Evolutionary conservation across 1,284 basidiomycete genomes (phyloP), one percentile per base, ranked within the genome.

Genomic region (Boletus smithii): DNA sequence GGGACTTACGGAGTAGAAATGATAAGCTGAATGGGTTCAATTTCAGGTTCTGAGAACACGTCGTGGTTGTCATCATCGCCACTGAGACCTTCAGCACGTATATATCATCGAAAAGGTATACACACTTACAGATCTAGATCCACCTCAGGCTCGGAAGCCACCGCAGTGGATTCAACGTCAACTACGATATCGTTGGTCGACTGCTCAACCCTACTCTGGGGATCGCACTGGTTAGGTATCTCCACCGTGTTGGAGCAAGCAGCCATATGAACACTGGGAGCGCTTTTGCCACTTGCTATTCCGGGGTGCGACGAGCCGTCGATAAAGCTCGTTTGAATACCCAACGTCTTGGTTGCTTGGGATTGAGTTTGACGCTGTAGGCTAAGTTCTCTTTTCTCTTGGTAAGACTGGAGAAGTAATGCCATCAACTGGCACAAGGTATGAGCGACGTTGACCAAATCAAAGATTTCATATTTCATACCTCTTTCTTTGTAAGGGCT

Each of bases 401-500:
- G 50, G 17, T 65, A 63, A 34, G 53, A 51, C 39, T 59, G 62
- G 17, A 66, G 49, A 30, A 65, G 48, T 14, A 61, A 41, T 31
- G 44, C 49, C 58, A 63, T 65, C 43, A 65, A 42, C 60, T 66
- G 24, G 7, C 30, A 41, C 9, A 10, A 34, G 20, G 34, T 13
- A 23, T 61, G 18, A 61, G 40, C 8, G 7, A 53, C 36, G 16
- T 31, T 14, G n/a, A 36, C 17, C 26, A n/a, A 17, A 14, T 20
- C 11, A 37, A 30, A n/a, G 17, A 59, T 17, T 3, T 2, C 5
- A 11, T 22, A 13, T 11, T 39, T 13, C 39, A 14, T 44, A 63
- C 62, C 43, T 63, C 58, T 47, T 51, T 59, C 56, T 65, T 62
- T 14, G 63, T 62, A 26, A 42, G 53, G 3, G 47, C 35, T 10